Base-by-base conservation (phyloP, 2,329 filamentous ascomycete species). In the Colletotrichum spinosum region DNA sequence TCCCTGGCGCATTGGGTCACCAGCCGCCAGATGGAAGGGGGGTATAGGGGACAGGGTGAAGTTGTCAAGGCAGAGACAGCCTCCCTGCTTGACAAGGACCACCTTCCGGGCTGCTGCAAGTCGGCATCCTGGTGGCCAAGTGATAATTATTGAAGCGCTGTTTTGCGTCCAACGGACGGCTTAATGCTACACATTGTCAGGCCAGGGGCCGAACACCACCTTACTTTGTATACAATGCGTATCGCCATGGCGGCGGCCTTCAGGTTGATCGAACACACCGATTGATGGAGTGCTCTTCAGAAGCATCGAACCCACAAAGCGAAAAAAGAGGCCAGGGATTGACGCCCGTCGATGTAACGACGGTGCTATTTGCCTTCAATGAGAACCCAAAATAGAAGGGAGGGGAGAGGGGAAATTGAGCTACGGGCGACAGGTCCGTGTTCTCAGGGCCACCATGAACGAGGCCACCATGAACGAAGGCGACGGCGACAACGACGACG, bases 391-490 rank as follows among this genome's bases (percentile, higher is more conserved):
- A 50, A 58, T 58, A 51, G 45, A 58, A 58, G 45, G 17, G 45
- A 38, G 13, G 25, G 25, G 25, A 25, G 25, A 25, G 25, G 25
- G 25, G 25, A 25, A 25, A 25, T 25, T 25, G 25, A 46, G 11
- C 52, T 63, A 53, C 60, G 46, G 60, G 41, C 46, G 53, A 52
- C 17, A 53, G 46, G 42, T 45, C 41, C 15, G 37, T 34, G 46
- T 41, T 50, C 25, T 17, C 17, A 12, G 15, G 37, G 38, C 37
- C 5, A 15, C 44, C 34, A 48, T 17, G 9, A 15, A 12, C n/a
- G 17, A 34, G 37, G 38, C 37, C 5, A 15, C 44, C 34, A 48
- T 17, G 9, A 35, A 12, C n/a, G 17, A 25, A 25, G 25, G 25
- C 7, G 35, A 48, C 39, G 34, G 54, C 38, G 34, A 25, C 25